Percentiles rank a stretch among this genome's conserved stretches.
These are phyloP conservation scores for Agaricus sinodeliciosus DNA, from an alignment of 768 basidiomycete genomes.

Conservation along the genomic window DNA sequence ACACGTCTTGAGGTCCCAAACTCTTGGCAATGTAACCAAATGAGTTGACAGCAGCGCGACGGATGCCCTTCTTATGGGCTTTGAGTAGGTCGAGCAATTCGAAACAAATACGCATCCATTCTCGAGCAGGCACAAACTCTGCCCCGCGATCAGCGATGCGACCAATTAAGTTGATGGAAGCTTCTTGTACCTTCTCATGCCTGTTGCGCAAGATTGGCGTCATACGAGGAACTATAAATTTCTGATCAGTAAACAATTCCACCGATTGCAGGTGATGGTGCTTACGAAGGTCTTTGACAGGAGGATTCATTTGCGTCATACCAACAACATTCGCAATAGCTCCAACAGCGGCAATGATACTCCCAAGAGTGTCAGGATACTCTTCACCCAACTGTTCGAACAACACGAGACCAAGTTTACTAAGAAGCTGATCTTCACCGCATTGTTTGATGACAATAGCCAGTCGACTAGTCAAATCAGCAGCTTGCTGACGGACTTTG, in stretches of 20 bases:
- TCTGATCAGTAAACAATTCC: constrained; percentile 5
- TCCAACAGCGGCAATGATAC: constrained; percentile 97
- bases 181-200: constrained; percentile 99
- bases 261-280: constrained; percentile 17
- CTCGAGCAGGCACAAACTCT: constrained; percentile 95
- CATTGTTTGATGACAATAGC: constrained; percentile 99
- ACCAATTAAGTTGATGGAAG: constrained; percentile 98
- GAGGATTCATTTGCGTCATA: constrained; percentile 99
- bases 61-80: constrained; percentile 98
- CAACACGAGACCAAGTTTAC: constrained; percentile 92
- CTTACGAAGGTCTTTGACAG: constrained; percentile 97
- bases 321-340: constrained; percentile 99
- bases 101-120: constrained; percentile 99
- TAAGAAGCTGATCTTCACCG: constrained; percentile 91
- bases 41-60: constrained; percentile 97
- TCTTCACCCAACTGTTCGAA: constrained; percentile 99
- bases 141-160: constrained; percentile 99
- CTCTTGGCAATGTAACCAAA: constrained; percentile 99
- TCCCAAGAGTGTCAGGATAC: constrained; percentile 97
- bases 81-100: constrained; percentile 95
- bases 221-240: constrained; percentile 85
- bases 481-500: constrained; percentile 97
- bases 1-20: constrained; percentile 96
- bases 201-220: constrained; percentile 99
- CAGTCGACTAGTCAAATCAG: constrained; percentile 93